These are phyloP conservation scores for Tilletia horrida DNA, from an alignment of 1,284 basidiomycete genomes.

Conservation along the genomic window DNA sequence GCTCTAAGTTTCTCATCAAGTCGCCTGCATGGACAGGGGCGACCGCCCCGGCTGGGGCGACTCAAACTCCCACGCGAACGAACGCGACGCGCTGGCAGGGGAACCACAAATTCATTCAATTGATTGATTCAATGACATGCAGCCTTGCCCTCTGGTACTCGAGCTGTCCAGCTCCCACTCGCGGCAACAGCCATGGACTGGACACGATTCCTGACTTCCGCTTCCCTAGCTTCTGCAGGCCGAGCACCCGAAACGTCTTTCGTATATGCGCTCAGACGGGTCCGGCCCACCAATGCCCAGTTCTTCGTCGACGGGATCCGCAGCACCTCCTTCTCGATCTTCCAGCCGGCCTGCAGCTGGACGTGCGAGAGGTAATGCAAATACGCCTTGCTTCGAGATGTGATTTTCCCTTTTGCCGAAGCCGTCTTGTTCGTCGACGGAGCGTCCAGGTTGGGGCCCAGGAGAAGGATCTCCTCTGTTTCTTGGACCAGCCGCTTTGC, in stretches of 20 bases:
- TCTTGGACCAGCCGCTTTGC: slow-evolving; percentile 18
- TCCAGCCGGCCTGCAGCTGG: slow-evolving; percentile 70
- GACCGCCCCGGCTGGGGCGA: no score
- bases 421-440: slow-evolving; percentile 54
- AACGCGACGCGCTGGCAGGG: neutral
- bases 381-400: slow-evolving; percentile 55
- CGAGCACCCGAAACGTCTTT: no score
- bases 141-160: slow-evolving; percentile 66
- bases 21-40: no score
- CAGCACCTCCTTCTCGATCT: slow-evolving; percentile 76
- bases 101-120: neutral
- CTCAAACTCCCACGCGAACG: no score
- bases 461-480: slow-evolving; percentile 34
- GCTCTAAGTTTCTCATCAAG: no score
- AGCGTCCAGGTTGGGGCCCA: slow-evolving; percentile 22
- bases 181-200: slow-evolving; percentile 59
- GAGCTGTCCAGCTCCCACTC: slow-evolving; percentile 61
- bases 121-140: neutral
- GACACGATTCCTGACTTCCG: slow-evolving; percentile 36
- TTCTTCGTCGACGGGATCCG: slow-evolving; percentile 88
- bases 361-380: slow-evolving; percentile 51
- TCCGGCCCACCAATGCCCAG: slow-evolving; percentile 80
- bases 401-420: slow-evolving; percentile 70
- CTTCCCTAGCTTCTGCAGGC: slow-evolving; percentile 16
- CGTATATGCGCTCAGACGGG: slow-evolving; percentile 8